Percentiles rank a stretch among this genome's conserved stretches.
phyloP scores from a whole-genome alignment of 768 basidiomycete species.

The Mycena latifolia region DNA sequence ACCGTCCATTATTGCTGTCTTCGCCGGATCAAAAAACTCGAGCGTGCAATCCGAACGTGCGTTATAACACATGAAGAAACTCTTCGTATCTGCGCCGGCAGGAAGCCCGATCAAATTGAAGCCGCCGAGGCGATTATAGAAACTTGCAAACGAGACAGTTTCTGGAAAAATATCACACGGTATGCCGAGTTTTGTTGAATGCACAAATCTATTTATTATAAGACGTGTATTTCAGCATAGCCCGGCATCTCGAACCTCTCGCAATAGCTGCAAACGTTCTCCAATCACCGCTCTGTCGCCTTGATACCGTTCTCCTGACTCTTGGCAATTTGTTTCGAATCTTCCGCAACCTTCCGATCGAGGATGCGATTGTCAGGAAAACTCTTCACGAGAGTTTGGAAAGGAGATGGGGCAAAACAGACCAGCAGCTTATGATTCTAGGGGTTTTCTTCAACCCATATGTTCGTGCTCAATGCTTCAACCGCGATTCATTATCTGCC shows the following conservation, averaged over 20 bases:
- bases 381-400: conserved; percentile 18
- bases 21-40: conserved; percentile 31
- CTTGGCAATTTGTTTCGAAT: conserved; percentile 41
- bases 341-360: conserved; percentile 2
- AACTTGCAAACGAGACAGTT: no score
- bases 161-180: no score
- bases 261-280: conserved; percentile 43
- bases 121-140: no score
- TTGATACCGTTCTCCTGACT: conserved; percentile 42
- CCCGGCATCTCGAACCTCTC: conserved; percentile 41
- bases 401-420: conserved; percentile 22
- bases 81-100: no score
- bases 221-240: conserved; percentile 5
- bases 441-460: background rate
- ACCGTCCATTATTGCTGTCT: conserved; percentile 37
- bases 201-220: no score
- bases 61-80: background rate
- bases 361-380: conserved; percentile 2
- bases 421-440: conserved; percentile 32
- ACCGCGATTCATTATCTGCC: no score
- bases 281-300: conserved; percentile 37
- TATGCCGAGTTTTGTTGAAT: no score
- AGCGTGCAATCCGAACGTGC: conserved; percentile 7
- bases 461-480: no score
- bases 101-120: no score